phyloP scores from a whole-genome alignment of 2,329 filamentous ascomycete species.

The Juglanconis sp. region DNA sequence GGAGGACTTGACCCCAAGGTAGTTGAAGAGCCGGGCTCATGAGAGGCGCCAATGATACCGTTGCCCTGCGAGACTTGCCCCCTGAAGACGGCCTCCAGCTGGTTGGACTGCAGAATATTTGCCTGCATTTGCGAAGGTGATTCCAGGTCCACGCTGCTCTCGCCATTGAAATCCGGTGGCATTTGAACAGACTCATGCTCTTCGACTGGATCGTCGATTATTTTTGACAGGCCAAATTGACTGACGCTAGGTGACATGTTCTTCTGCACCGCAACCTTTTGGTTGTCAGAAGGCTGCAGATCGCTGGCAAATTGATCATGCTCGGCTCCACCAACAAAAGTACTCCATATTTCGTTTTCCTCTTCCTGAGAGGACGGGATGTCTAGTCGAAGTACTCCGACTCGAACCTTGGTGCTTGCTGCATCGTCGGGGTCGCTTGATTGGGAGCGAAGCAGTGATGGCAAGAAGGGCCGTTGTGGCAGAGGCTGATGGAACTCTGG shows the following conservation, averaged over 20 bases:
- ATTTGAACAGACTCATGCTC: no score
- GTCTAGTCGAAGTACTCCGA: constrained; percentile 18
- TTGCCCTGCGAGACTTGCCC: neutral
- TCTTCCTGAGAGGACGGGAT: constrained; percentile 21
- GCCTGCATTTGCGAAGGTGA: neutral
- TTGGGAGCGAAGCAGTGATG: constrained; percentile 4
- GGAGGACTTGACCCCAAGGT: neutral
- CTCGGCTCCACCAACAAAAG: constrained; percentile 18
- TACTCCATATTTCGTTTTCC: constrained; percentile 26
- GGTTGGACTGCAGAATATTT: neutral
- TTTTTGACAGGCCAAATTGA: neutral
- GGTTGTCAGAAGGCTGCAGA: neutral
- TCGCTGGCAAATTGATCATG: constrained; percentile 9
- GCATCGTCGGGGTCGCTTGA: constrained; percentile 19
- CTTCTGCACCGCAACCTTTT: neutral
- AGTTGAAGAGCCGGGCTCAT: neutral
- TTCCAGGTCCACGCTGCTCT: neutral
- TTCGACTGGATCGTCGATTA: neutral
- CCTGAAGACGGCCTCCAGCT: neutral
- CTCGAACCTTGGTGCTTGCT: constrained; percentile 24
- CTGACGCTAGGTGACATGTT: constrained; percentile 13
- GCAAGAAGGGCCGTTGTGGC: constrained; percentile 16
- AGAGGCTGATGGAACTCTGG: constrained; percentile 21
- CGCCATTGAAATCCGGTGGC: neutral
- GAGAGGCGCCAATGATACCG: no score